Percentiles rank a stretch among this genome's conserved stretches.
These are phyloP conservation scores for Vitis hybrid DNA, from an alignment of 177 flowering plant species.

Conservation along the genomic window DNA sequence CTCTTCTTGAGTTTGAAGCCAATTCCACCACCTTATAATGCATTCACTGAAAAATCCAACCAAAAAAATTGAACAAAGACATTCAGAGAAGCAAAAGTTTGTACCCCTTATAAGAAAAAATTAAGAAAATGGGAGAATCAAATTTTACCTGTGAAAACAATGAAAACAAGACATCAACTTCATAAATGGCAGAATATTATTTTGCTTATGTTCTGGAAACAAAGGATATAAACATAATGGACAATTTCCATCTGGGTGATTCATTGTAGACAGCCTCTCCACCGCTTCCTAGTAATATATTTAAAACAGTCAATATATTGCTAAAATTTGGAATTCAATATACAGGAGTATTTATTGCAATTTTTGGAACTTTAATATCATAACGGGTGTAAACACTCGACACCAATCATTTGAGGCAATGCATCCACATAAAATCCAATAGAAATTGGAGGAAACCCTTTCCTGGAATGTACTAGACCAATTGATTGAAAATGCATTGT, in stretches of 20 bases:
- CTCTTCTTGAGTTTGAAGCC: slow-evolving; percentile 55
- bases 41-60: slow-evolving; percentile 54
- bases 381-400: too few species aligned
- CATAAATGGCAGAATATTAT: slow-evolving; percentile 63
- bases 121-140: not conserved
- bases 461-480: too few species aligned
- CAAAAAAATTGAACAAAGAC: not conserved
- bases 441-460: too few species aligned
- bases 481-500: too few species aligned
- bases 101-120: not conserved
- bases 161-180: slow-evolving; percentile 98
- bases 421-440: too few species aligned
- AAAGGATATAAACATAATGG: slow-evolving; percentile 82
- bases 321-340: not conserved
- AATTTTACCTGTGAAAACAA: slow-evolving; percentile 79
- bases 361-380: too few species aligned
- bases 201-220: slow-evolving; percentile 43
- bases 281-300: slow-evolving; percentile 70
- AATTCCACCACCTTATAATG: slow-evolving; percentile 88
- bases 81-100: not conserved
- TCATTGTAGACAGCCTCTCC: slow-evolving; percentile 73
- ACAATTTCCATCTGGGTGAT: slow-evolving; percentile 94
- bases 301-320: not conserved
- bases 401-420: too few species aligned
- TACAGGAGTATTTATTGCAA: too few species aligned